Evolutionary conservation across 768 basidiomycete genomes (phyloP).

Genomic region (Cystobasidium tubakii): DNA sequence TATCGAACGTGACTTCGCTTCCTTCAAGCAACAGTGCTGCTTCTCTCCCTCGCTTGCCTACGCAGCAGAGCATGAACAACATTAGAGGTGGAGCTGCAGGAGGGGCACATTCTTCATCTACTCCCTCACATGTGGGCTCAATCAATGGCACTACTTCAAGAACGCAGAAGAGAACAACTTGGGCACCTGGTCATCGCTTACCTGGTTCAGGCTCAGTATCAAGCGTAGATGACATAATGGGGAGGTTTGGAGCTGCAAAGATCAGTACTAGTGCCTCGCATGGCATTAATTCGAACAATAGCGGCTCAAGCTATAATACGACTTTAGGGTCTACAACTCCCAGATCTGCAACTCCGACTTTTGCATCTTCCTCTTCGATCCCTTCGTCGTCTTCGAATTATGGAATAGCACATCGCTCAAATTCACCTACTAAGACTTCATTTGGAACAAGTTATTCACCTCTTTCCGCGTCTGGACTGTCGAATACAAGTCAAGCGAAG

Average conservation of each 20-base stretch:
- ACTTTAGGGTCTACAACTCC: background rate
- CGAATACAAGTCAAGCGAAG: slow-evolving; percentile 1
- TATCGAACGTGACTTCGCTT: background rate
- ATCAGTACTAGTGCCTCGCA: too few species aligned
- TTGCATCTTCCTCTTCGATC: background rate
- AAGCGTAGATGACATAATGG: slow-evolving; percentile 34
- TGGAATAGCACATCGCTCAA: background rate
- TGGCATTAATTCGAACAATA: too few species aligned
- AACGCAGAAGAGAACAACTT: slow-evolving; percentile 27
- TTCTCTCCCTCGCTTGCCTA: background rate
- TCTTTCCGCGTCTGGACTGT: background rate
- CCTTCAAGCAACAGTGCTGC: background rate
- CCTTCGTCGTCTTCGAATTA: background rate
- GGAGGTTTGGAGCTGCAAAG: slow-evolving; percentile 15
- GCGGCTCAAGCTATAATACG: background rate
- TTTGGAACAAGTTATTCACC: background rate
- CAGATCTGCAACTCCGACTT: background rate
- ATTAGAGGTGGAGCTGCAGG: background rate
- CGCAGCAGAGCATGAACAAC: background rate
- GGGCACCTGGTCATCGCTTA: slow-evolving; percentile 14
- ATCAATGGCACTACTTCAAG: slow-evolving; percentile 5
- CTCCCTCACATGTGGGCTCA: background rate
- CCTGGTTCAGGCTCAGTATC: slow-evolving; percentile 12
- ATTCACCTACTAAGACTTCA: background rate
- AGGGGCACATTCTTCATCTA: background rate